These are phyloP conservation scores for Mycena albidolilacea DNA, from an alignment of 768 basidiomycete genomes.

Conservation along the genomic window DNA sequence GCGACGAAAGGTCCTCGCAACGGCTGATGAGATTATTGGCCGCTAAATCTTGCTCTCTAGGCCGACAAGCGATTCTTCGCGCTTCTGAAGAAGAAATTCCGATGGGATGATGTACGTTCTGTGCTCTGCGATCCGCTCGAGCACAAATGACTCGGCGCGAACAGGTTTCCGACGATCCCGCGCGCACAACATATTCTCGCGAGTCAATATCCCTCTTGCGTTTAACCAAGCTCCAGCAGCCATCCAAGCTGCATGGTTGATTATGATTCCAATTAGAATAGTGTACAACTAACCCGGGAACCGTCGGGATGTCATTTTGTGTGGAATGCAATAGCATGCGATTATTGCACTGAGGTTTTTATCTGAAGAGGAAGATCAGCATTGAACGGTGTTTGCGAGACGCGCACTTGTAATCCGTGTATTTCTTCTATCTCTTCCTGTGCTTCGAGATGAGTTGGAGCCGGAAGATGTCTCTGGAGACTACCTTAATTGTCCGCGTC, in stretches of 20 bases:
- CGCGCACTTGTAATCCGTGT: slow-evolving; percentile 91
- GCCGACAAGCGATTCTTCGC: slow-evolving; percentile 92
- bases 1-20: slow-evolving; percentile 78
- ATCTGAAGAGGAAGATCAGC: slow-evolving; percentile 48
- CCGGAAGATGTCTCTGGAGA: too few species aligned
- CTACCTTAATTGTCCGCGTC: slow-evolving; percentile 79
- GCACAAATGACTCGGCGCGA: slow-evolving; percentile 15
- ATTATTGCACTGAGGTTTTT: slow-evolving; percentile 48
- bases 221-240: slow-evolving; percentile 51
- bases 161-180: slow-evolving; percentile 77
- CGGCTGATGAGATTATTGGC: slow-evolving; percentile 9
- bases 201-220: slow-evolving; percentile 78
- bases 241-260: neutral
- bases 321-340: slow-evolving; percentile 11
- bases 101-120: slow-evolving; percentile 72
- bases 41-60: slow-evolving; percentile 54
- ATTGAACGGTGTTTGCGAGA: slow-evolving; percentile 17
- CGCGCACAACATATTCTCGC: slow-evolving; percentile 68
- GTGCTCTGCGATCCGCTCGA: neutral
- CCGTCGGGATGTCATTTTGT: slow-evolving; percentile 11
- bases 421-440: slow-evolving; percentile 93
- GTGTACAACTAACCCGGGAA: slow-evolving; percentile 13
- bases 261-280: slow-evolving; percentile 11
- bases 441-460: slow-evolving; percentile 72
- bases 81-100: slow-evolving; percentile 83